phyloP scores from a whole-genome alignment of 768 basidiomycete species.

The Naganishia antarctica region DNA sequence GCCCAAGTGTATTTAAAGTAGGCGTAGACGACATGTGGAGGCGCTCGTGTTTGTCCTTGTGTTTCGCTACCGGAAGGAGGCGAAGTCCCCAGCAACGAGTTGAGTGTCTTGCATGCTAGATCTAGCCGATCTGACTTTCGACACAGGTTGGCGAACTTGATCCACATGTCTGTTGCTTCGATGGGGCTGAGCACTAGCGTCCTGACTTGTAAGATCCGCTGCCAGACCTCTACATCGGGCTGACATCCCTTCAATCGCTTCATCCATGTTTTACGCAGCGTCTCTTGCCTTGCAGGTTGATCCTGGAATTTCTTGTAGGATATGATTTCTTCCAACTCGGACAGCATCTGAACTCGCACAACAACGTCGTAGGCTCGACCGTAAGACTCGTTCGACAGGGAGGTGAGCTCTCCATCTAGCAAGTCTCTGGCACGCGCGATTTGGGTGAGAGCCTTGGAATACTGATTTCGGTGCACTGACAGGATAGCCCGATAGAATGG shows the following conservation, averaged over 20 bases:
- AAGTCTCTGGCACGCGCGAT: slow-evolving; percentile 90
- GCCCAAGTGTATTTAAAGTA: slow-evolving; percentile 97
- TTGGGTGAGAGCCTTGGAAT: slow-evolving; percentile 78
- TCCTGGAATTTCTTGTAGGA: slow-evolving; percentile 89
- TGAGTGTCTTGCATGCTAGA: slow-evolving; percentile 94
- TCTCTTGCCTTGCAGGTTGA: slow-evolving; percentile 83
- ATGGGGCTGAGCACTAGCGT: slow-evolving; percentile 87
- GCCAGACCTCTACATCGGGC: slow-evolving; percentile 98
- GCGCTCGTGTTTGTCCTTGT: slow-evolving; percentile 59
- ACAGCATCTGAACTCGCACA: slow-evolving; percentile 96
- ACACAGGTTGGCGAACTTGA: slow-evolving; percentile 96
- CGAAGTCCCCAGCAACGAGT: slow-evolving; percentile 68
- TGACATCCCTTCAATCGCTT: slow-evolving; percentile 95
- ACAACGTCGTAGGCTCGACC: slow-evolving; percentile 95
- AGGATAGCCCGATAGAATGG: slow-evolving; percentile 95
- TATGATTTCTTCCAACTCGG: slow-evolving; percentile 96
- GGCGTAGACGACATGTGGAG: slow-evolving; percentile 92
- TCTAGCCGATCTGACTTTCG: slow-evolving; percentile 89
- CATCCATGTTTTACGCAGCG: slow-evolving; percentile 95
- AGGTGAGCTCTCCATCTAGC: slow-evolving; percentile 81
- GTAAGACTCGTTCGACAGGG: slow-evolving; percentile 91
- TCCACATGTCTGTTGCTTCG: slow-evolving; percentile 96
- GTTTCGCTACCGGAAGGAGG: slow-evolving; percentile 35
- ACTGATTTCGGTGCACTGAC: slow-evolving; percentile 93
- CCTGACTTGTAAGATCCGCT: slow-evolving; percentile 90